A percentile compares a stretch with the other conserved stretches of the same genome.
Evolutionary conservation across 1,284 basidiomycete species (phyloP).

Genomic region (Irpex sp.): DNA sequence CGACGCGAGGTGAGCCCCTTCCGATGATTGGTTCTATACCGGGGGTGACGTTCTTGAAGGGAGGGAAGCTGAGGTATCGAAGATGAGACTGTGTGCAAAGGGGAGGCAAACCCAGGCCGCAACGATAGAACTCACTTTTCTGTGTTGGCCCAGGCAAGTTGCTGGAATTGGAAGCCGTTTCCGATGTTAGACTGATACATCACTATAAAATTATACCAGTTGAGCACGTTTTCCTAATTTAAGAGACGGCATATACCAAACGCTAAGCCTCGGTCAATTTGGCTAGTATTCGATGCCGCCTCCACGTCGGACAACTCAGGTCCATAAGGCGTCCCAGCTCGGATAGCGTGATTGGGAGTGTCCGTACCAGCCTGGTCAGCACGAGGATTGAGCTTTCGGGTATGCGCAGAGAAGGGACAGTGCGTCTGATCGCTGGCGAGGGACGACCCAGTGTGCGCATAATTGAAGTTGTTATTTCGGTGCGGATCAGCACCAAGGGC

Average conservation of each 20-base stretch:
- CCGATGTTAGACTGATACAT: constrained; percentile 8
- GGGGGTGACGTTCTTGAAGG: constrained; percentile 15
- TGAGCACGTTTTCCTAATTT: not conserved
- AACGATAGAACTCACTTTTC: constrained; percentile 2
- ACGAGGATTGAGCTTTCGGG: constrained; percentile 52
- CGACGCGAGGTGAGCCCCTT: constrained; percentile 30
- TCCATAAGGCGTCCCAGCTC: constrained; percentile 38
- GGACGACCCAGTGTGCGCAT: constrained; percentile 17
- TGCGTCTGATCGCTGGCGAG: constrained; percentile 24
- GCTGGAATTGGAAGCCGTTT: constrained; percentile 14
- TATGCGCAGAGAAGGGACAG: constrained; percentile 56
- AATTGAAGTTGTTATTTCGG: constrained; percentile 27
- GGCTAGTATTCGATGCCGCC: not conserved
- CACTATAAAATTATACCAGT: not conserved
- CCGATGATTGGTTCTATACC: constrained; percentile 43
- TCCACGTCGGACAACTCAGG: constrained; percentile 18
- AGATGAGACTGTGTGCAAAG: not conserved
- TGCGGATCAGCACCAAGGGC: constrained; percentile 10
- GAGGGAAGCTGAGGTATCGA: constrained; percentile 22
- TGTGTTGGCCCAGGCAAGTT: constrained; percentile 12
- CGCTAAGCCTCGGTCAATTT: constrained; percentile 6
- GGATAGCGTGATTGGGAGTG: constrained; percentile 25
- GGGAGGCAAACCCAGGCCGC: too few relatives aligned
- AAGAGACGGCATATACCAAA: constrained; percentile 2
- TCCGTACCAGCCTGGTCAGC: constrained; percentile 33